Evolutionary conservation across 1,284 basidiomycete species (phyloP).

Genomic region (Meira nashicola): DNA sequence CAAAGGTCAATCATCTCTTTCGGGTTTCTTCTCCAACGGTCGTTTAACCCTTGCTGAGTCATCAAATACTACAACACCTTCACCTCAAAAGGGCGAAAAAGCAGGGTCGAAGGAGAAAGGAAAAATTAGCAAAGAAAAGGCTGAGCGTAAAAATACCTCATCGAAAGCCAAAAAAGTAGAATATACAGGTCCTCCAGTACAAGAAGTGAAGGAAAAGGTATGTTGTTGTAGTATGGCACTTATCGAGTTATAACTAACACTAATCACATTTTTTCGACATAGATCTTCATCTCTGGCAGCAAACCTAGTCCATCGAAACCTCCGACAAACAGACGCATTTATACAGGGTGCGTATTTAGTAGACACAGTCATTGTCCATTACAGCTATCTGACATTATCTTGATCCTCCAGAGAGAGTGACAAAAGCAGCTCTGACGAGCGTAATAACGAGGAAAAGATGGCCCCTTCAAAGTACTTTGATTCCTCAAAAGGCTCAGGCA

Average conservation of each 20-base stretch:
- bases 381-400: no score
- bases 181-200: background rate
- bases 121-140: background rate
- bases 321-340: slow-evolving; percentile 18
- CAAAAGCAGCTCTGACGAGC: background rate
- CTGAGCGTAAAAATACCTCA: background rate
- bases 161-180: background rate
- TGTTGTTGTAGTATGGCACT: background rate
- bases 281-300: slow-evolving; percentile 14
- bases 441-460: background rate
- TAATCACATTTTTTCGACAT: background rate
- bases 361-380: no score
- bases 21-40: slow-evolving; percentile 31
- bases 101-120: background rate
- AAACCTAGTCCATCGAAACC: slow-evolving; percentile 14
- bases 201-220: slow-evolving; percentile 5
- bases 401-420: no score
- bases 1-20: slow-evolving; percentile 33
- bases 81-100: no score
- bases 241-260: background rate
- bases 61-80: no score
- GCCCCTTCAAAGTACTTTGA: slow-evolving; percentile 1
- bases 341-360: background rate
- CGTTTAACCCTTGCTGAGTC: slow-evolving; percentile 8
- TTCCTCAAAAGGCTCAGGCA: slow-evolving; percentile 1